Conservation (phyloP, 2,329 filamentous ascomycete species). For the Penicillium psychrosexuale region DNA sequence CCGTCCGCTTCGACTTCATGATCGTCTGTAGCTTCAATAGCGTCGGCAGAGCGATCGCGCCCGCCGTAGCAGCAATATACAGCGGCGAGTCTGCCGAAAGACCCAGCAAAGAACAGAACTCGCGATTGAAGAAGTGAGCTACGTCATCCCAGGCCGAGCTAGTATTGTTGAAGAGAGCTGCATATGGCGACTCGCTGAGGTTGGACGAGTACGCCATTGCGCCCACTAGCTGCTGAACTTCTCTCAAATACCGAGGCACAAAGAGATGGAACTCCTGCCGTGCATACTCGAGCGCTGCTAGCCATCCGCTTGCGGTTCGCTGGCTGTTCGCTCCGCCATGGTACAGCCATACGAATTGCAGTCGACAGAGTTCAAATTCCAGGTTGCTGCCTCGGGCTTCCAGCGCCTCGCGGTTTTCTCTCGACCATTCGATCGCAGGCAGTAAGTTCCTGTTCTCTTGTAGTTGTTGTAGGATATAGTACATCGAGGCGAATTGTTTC, state of each 20-base stretch:
- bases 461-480: slow-evolving; percentile 76
- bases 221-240: slow-evolving; percentile 77
- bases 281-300: slow-evolving; percentile 71
- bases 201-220: slow-evolving; percentile 79
- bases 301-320: slow-evolving; percentile 31
- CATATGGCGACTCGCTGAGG: slow-evolving; percentile 73
- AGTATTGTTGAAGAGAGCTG: slow-evolving; percentile 69
- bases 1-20: slow-evolving; percentile 83
- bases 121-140: slow-evolving; percentile 80
- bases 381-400: slow-evolving; percentile 85
- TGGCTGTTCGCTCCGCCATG: slow-evolving; percentile 61
- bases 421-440: slow-evolving; percentile 86
- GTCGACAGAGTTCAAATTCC: slow-evolving; percentile 87
- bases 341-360: slow-evolving; percentile 89
- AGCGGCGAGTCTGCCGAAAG: slow-evolving; percentile 88
- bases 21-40: slow-evolving; percentile 84
- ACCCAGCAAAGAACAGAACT: slow-evolving; percentile 89
- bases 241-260: slow-evolving; percentile 67
- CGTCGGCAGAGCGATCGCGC: slow-evolving; percentile 83
- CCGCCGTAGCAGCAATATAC: slow-evolving; percentile 88
- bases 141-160: slow-evolving; percentile 74
- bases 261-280: slow-evolving; percentile 71
- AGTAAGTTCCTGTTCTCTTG: slow-evolving; percentile 67
- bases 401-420: slow-evolving; percentile 64
- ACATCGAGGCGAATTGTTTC: slow-evolving; percentile 82